These are phyloP conservation scores for Berkeleyomyces rouxiae DNA, from an alignment of 2,329 filamentous ascomycete species.

Conservation along the genomic window DNA sequence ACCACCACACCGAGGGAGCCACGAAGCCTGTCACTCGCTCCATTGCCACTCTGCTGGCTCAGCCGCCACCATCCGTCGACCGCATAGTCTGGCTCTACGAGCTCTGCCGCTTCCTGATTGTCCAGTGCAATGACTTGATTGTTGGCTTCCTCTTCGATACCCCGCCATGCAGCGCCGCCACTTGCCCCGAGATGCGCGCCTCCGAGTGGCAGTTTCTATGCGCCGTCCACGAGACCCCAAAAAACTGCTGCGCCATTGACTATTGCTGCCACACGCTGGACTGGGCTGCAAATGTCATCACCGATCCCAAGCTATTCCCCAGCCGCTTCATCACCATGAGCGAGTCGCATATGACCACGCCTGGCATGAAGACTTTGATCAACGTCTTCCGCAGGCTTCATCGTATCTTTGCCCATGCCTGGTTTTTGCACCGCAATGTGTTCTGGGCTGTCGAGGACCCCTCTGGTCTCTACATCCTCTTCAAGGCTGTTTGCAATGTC, in stretches of 20 bases:
- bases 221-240: slow-evolving; percentile 90
- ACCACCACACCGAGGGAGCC: slow-evolving; percentile 54
- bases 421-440: slow-evolving; percentile 91
- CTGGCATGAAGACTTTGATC: slow-evolving; percentile 66
- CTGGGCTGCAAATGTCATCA: slow-evolving; percentile 90
- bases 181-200: slow-evolving; percentile 95
- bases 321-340: slow-evolving; percentile 51
- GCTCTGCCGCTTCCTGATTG: slow-evolving; percentile 86
- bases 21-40: slow-evolving; percentile 58
- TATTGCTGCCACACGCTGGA: slow-evolving; percentile 98
- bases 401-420: slow-evolving; percentile 93
- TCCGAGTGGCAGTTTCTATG: slow-evolving; percentile 99
- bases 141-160: slow-evolving; percentile 83
- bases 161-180: slow-evolving; percentile 73
- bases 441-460: slow-evolving; percentile 88
- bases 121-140: slow-evolving; percentile 84
- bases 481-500: slow-evolving; percentile 90
- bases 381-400: slow-evolving; percentile 93
- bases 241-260: slow-evolving; percentile 94
- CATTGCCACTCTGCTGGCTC: slow-evolving; percentile 59
- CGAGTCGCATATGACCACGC: slow-evolving; percentile 41
- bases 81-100: slow-evolving; percentile 93
- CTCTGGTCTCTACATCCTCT: slow-evolving; percentile 87
- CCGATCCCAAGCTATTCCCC: slow-evolving; percentile 87
- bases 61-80: slow-evolving; percentile 67